Base-by-base conservation (phyloP, 1,284 basidiomycete genomes). In the Ustilago esculenta region DNA sequence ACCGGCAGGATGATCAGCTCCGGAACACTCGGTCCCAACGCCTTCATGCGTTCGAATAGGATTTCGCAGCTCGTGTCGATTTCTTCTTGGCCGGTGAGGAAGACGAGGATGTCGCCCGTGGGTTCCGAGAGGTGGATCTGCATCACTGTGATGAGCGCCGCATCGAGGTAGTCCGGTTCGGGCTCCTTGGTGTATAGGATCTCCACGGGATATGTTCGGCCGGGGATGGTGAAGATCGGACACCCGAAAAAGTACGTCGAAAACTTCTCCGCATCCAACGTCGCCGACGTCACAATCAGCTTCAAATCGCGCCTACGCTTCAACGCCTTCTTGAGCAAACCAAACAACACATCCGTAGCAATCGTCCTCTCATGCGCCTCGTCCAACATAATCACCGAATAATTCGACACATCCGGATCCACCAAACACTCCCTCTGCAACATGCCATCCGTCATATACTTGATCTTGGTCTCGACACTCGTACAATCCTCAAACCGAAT, bases 401-500 rank as follows among this genome's bases (percentile, higher is more conserved):
- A 99, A 42, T 88, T 87, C 51, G 88, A 90, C 80, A 93, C 90
- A 72, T 97, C 89, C 5, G 95, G 94, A 80, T 99, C 96, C 73
- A 98, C 90, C 41, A 99, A 85, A 77, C 91, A 93, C 85, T 98
- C 95, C 84, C 95, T 88, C 81, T 97, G 92, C 12, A 99, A 87
- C 93, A 99, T 97, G 85, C 95, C 96, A 81, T 98, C 95, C 69
- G 96, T 99, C 96, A 99, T 98, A 87, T 96, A 98, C 84, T 98
- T 99, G 87, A 99, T 98, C 79, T 91, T 89, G 11, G 95, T 98
- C 83, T 98, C 96, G 0, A 95, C 92, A 77, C 92, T 90, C 4
- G 95, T 98, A 83, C 94, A 94, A 83, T 98, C 96, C 84, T 99
- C 95, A 83, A 99, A 99, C 85, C 96, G 94, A 76, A 99, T 97